Evolutionary conservation across 1,284 basidiomycete species (phyloP), one percentile per base, ranked within the genome.

Genomic region (Rhodotorula sp.): DNA sequence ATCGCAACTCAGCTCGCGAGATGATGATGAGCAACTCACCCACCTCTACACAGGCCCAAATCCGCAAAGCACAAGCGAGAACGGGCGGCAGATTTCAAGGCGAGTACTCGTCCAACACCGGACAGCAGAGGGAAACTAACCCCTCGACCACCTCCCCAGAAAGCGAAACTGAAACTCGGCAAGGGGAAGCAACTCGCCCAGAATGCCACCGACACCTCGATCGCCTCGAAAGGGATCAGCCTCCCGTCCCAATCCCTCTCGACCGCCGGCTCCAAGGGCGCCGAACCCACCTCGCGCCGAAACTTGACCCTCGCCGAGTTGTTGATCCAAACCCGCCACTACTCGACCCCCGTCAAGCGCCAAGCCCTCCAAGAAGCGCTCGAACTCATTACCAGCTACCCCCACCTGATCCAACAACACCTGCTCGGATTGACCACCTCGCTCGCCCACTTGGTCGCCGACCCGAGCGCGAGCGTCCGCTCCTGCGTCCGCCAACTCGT

Each of bases 141-240:
- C n/a, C n/a, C n/a, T n/a, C n/a, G n/a, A n/a, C n/a, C n/a, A n/a
- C n/a, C n/a, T n/a, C n/a, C n/a, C n/a, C 82, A 97, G 92, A 97
- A 95, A 92, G 88, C 92, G 34, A 97, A 92, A 81, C 86, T 95
- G 60, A 98, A 97, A 82, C 89, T 99, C 62, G 95, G 95, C 49
- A 98, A 95, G 81, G 93, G 92, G 61, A 98, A 95, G 81, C 88
- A 91, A 79, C 79, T 84, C 14, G 85, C 93, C 15, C 86, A 83
- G 64, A 98, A 97, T 86, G 91, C 88, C 15, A 88, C 97, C 74
- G 92, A 98, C 81, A 97, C 95, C 1, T 94, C 93, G 0, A 97
- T 95, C 87, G 28, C 70, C 5, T n/a, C 65, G 5, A 74, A 71
- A 31, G 93, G 91, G 21, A 95, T 97, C 79, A 89, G 88, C 38